Base-by-base conservation (phyloP, 2,329 filamentous ascomycete species). In the Paraconiothyrium sp. region DNA sequence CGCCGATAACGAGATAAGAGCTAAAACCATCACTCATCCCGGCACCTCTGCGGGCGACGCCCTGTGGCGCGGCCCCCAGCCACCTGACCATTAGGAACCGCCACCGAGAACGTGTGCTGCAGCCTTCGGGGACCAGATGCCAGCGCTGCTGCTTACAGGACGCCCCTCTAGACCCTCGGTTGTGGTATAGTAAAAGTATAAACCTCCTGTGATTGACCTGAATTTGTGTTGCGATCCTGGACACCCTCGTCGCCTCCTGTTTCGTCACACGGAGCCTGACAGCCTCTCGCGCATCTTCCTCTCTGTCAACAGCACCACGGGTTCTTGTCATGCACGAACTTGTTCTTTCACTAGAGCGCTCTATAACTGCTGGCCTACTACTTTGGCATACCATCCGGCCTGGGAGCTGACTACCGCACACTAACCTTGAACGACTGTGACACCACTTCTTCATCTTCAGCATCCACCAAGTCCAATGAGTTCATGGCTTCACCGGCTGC, bases 401-500 rank as follows among this genome's bases (percentile, higher is more conserved):
- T 34, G 43, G 32, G 30, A 27, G 43, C 16, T 37, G 20, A 27
- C 9, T 10, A 41, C 34, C 24, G 35, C 27, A 11, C 24, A 43
- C 37, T 32, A 9, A 9, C n/a, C 20, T 39, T 41, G 35, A 20
- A 34, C 35, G 22, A 35, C 52, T 54, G 51, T 44, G 37, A 2
- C 51, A 34, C 20, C 14, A 43, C 8, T 32, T 11, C 8, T 32
- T 39, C 51, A 24, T 4, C 30, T 34, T 44, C 39, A 22, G 27
- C 22, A 14, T 5, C 14, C 24, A 54, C 35, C 3, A 22, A 30
- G 34, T 46, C 30, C 50, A 39, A 67, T 67, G 65, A 57, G 58
- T 57, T 61, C 61, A 37, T 65, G 61, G 65, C 58, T 67, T 27
- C 57, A 60, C 24, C 60, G 65, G 8, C 47, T 62, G 20, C 57